Evolutionary conservation across 2,329 filamentous ascomycete species (phyloP), one percentile per base, ranked within the genome.

Genomic region (Ceratocystis harringtonii): DNA sequence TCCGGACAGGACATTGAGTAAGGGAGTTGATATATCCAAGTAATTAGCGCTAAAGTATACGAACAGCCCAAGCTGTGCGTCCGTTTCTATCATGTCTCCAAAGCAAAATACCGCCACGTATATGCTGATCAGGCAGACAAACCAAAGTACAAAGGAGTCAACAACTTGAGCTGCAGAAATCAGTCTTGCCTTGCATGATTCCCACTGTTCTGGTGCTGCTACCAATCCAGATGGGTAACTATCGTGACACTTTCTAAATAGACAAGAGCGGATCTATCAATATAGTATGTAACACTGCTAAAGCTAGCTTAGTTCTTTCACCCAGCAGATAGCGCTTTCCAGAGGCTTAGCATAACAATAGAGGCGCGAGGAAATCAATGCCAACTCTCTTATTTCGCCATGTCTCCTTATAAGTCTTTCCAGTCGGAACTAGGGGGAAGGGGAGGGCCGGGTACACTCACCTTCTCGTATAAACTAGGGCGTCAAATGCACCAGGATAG

Each of bases 21-120:
- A 58, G 55, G 55, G 55, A 58, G 55, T 58, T 36, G 55, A 36
- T 58, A 36, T 58, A 58, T 58, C 28, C 17, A n/a, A 15, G 28
- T 28, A 5, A 3, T 3, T 52, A 5, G 10, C 8, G 6, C 22
- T n/a, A 15, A 25, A 41, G 36, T 41, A 41, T 41, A 28, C 15
- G 48, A 19, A 25, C 48, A 52, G 55, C 15, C 28, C 15, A 22
- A 58, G 48, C 3, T 4, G 36, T 41, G 36, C 36, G 5, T 32
- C 28, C 17, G 28, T 58, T 15, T 8, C 55, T 58, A 15, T 12
- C 3, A 15, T 58, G 22, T 58, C 12, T 41, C 12, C 36, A 41
- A 41, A 41, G 10, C 10, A 41, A 15, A 15, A 41, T 41, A 15
- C 25, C 28, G 17, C 28, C 28, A 58, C 28, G 55, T 36, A n/a